Evolutionary conservation across 129 eudicot genomes (phyloP).

Genomic region (Escallonia herrerae): DNA sequence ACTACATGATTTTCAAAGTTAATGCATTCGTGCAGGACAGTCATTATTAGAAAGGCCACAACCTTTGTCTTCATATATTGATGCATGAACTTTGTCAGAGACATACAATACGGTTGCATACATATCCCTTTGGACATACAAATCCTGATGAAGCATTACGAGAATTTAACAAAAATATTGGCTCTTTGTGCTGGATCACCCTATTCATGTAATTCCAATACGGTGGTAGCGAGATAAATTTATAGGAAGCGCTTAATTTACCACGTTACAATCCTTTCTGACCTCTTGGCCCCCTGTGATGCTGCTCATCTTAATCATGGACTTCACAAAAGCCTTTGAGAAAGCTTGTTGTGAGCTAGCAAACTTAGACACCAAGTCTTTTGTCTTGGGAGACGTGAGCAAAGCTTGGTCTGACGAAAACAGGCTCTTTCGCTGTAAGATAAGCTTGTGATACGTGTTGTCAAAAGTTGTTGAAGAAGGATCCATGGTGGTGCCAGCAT

Average conservation of each 20-base stretch:
- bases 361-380: slow-evolving; percentile 44
- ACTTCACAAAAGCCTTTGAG: slow-evolving; percentile 49
- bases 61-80: too few species aligned
- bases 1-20: too few species aligned
- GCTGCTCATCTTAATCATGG: slow-evolving; percentile 95
- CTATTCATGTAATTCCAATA: background rate
- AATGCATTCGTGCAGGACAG: too few species aligned
- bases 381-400: slow-evolving; percentile 48
- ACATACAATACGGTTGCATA: too few species aligned
- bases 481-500: slow-evolving; percentile 74
- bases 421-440: slow-evolving; percentile 53
- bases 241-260: slow-evolving; percentile 28
- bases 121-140: too few species aligned
- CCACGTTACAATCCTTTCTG: slow-evolving; percentile 63
- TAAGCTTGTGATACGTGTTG: slow-evolving; percentile 60
- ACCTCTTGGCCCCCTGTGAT: slow-evolving; percentile 79
- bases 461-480: slow-evolving; percentile 69
- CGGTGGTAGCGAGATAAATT: background rate
- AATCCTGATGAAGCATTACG: too few species aligned
- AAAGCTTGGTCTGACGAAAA: slow-evolving; percentile 77
- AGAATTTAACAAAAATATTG: too few species aligned
- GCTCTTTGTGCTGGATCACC: background rate
- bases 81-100: too few species aligned
- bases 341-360: slow-evolving; percentile 60
- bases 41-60: too few species aligned